Base-by-base conservation (phyloP, 768 basidiomycete species). In the Calocera cornea region DNA sequence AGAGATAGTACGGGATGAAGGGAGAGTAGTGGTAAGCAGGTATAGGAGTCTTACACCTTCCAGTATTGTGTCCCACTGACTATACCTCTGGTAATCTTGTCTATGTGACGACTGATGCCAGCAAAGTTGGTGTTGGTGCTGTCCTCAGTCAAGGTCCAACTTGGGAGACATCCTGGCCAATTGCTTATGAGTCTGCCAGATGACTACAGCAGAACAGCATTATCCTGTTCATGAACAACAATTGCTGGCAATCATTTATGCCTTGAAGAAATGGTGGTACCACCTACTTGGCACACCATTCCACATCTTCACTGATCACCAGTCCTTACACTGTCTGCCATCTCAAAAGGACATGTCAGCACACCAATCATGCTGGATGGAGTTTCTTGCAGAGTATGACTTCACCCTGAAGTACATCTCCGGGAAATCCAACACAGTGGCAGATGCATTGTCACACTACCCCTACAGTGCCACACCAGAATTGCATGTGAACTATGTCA, bases 401-500 rank as follows among this genome's bases (percentile, higher is more conserved):
- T 68, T 68, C n/a, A 29, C 33, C 7, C 49, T 68, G 12, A 27
- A 49, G 5, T 68, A 65, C 33, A 49, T 68, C 7, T 41, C 40
- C 19, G 68, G 68, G 8, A 34, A 65, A 33, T 34, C 31, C 1
- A 68, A 68, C 34, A 29, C 0, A 1, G 19, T 64, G 68, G 74
- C 1, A 44, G 69, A 0, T 71, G 74, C 1, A 14, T 77, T 1
- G 31, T 75, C 68, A n/a, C 68, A 70, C 0, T 47, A 75, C 11
- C 74, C 74, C 54, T 68, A 69, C 1, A 67, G 72, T 47, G 74
- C 75, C 22, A 14, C 66, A 0, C 64, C 70, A 1, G 74, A 73
- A 0, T 70, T 70, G 12, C 34, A 41, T 33, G 67, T 1, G 38
- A 1, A 16, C 14, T 16, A 41, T n/a, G 67, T 60, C 2, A 12